A percentile compares a stretch with the other conserved stretches of the same genome.
Conservation (phyloP, 306 rosid species). For the Vigna radiata region DNA sequence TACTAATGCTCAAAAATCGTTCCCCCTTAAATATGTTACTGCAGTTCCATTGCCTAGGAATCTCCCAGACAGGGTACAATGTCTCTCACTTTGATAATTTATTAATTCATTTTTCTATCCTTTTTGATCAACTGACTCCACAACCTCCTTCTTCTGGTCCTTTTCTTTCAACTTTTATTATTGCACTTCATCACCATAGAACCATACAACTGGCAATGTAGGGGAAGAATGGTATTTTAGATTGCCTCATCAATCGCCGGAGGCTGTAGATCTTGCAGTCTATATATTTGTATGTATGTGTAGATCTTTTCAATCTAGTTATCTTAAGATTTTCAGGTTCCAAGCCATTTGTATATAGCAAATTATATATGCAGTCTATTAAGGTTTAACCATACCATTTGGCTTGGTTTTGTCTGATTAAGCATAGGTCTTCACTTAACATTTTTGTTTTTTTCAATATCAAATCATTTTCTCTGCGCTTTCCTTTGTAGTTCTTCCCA, state of each 20-base stretch:
- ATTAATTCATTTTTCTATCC: conserved; percentile 83
- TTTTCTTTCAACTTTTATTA: conserved; percentile 59
- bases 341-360: conserved; percentile 55
- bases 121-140: conserved; percentile 62
- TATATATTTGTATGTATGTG: conserved; percentile 53
- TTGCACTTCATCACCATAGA: conserved; percentile 59
- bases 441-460: conserved; percentile 19
- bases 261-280: conserved; percentile 67
- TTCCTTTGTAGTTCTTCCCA: conserved; percentile 32
- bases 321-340: conserved; percentile 53
- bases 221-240: conserved; percentile 71
- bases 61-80: conserved; percentile 99
- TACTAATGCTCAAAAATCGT: conserved; percentile 60
- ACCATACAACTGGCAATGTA: conserved; percentile 63
- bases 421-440: conserved; percentile 17
- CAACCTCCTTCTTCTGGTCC: conserved; percentile 60
- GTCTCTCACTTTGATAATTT: conserved; percentile 96
- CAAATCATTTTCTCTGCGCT: conserved; percentile 33
- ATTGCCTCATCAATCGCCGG: conserved; percentile 64
- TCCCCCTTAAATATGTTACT: conserved; percentile 82
- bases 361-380: conserved; percentile 47
- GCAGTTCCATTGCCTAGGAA: conserved; percentile 89
- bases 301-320: conserved; percentile 55
- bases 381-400: conserved; percentile 49
- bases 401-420: conserved; percentile 45